phyloP scores from a whole-genome alignment of 371 early-diverging fungal species.

The Modicella reniformis region DNA sequence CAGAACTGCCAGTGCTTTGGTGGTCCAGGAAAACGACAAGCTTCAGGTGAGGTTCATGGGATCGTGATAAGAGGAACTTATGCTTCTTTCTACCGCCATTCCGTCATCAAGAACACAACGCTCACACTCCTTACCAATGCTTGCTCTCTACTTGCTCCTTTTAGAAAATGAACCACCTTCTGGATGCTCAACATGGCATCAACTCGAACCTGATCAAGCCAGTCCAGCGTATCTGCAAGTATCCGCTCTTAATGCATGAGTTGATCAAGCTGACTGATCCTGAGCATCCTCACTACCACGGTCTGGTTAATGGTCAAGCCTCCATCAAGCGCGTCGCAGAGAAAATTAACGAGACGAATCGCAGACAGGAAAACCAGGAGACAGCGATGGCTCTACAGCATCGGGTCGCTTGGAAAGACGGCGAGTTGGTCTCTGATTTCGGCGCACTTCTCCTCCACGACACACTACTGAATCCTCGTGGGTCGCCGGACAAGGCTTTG shows the following conservation, averaged over 20 bases:
- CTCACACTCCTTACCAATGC: background rate
- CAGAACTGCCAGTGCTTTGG: constrained; percentile 72
- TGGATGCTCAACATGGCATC: constrained; percentile 88
- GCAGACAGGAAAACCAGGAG: constrained; percentile 86
- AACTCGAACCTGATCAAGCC: constrained; percentile 95
- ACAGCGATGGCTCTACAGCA: constrained; percentile 82
- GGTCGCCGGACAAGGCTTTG: constrained; percentile 77
- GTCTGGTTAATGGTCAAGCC: constrained; percentile 80
- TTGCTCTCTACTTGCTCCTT: background rate
- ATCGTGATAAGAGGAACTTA: too few species aligned
- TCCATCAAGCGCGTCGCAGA: constrained; percentile 90
- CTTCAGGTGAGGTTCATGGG: constrained; percentile 52
- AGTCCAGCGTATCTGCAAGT: constrained; percentile 96
- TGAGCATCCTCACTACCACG: constrained; percentile 75
- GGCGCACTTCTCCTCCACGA: constrained; percentile 87
- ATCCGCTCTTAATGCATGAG: constrained; percentile 89
- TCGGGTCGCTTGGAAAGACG: constrained; percentile 87
- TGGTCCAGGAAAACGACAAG: constrained; percentile 63
- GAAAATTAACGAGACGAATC: constrained; percentile 90
- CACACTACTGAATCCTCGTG: constrained; percentile 81
- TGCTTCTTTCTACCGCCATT: too few species aligned
- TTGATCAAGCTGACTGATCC: constrained; percentile 82
- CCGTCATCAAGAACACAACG: too few species aligned
- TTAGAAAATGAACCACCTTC: constrained; percentile 68
- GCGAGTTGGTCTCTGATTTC: constrained; percentile 74